Base-by-base conservation (phyloP, 2,329 filamentous ascomycete species). In the Mariannaea sp. region DNA sequence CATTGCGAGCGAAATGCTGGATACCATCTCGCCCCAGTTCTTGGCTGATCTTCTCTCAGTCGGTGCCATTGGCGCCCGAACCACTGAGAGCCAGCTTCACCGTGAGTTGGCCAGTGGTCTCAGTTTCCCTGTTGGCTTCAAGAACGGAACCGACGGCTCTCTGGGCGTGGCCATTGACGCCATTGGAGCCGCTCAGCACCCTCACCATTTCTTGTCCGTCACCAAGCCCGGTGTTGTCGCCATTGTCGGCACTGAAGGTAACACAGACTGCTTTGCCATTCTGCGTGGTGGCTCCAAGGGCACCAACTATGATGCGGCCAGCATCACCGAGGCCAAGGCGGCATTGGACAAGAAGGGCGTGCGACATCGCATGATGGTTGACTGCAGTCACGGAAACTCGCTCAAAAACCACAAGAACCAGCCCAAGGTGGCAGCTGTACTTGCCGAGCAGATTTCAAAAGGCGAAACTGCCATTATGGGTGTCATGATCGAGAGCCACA, bases 401-500 rank as follows among this genome's bases (percentile, higher is more conserved):
- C 78, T 88, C 70, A 99, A 99, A 83, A 85, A 97, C 75, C 93
- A 97, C 81, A 92, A 86, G 77, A 99, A 97, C 75, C 94, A 99
- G 77, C 92, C 92, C 62, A 92, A 93, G 80, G 94, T 99, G 16
- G 92, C 92, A 3, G 86, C 85, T 44, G 83, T 80, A 9, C 73
- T 99, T 52, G 92, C 90, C 2, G 86, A 89, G 68, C 94, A 99
- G 76, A 89, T 99, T 55, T 81, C 87, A 49, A 84, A 82, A 53
- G 94, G 94, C 29, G 93, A 97, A 77, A 82, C 82, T 3, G 88
- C 80, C 42, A 94, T 99, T 68, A 93, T 97, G 85, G 94, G 94
- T 67, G 90, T 97, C 55, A 99, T 99, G 94, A 96, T 99, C 68
- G 94, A 99, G 80, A 95, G 90, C 74, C 90, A 97, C 74, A 95